Conservation (phyloP, 1,284 basidiomycete species). For the Flammula alnicola region DNA sequence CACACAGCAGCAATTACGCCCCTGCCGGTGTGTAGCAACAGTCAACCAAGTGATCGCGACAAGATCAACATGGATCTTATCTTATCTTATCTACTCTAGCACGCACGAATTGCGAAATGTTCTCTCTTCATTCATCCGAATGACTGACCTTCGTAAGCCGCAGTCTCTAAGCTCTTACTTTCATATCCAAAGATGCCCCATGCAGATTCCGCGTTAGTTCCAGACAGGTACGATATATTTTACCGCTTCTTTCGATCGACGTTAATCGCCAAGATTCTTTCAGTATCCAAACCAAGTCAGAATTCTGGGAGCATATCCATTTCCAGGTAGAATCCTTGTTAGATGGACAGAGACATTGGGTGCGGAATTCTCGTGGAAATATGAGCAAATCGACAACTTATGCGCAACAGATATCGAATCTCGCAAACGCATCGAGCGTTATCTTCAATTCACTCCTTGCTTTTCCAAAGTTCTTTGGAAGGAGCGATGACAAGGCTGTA, state of each 20-base stretch:
- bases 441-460: slow-evolving; percentile 78
- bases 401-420: slow-evolving; percentile 72
- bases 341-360: slow-evolving; percentile 78
- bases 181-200: slow-evolving; percentile 67
- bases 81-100: slow-evolving; percentile 30
- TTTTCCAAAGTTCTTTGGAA: slow-evolving; percentile 70
- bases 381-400: slow-evolving; percentile 6
- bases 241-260: background rate
- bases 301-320: slow-evolving; percentile 81
- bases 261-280: slow-evolving; percentile 8
- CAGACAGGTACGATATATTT: slow-evolving; percentile 43
- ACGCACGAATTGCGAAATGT: slow-evolving; percentile 13
- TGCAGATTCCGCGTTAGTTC: slow-evolving; percentile 80
- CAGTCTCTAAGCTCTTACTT: slow-evolving; percentile 7
- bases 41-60: too few species aligned
- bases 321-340: slow-evolving; percentile 66
- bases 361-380: slow-evolving; percentile 32
- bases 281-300: slow-evolving; percentile 65
- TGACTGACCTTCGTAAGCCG: background rate
- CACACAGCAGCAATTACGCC: too few species aligned
- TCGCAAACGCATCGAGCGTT: slow-evolving; percentile 81
- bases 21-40: too few species aligned
- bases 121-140: background rate
- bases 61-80: too few species aligned
- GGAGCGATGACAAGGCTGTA: slow-evolving; percentile 62